Evolutionary conservation across 2,329 filamentous ascomycete genomes (phyloP).

Genomic region (Fusarium aywerte): DNA sequence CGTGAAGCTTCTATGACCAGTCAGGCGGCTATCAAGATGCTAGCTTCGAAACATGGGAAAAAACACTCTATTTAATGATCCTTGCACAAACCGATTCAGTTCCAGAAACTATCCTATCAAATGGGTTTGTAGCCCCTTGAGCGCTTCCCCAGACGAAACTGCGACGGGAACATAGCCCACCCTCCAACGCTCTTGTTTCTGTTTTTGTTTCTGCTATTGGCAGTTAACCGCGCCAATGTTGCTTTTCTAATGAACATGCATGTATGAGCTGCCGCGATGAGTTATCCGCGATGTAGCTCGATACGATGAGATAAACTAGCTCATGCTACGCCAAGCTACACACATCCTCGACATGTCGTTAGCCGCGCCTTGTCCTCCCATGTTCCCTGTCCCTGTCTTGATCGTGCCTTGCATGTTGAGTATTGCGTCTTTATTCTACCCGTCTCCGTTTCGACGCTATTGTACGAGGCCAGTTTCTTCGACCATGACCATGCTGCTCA

Average conservation of each 20-base stretch:
- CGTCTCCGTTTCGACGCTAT: slow-evolving; percentile 20
- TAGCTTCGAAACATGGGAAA: slow-evolving; percentile 35
- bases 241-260: background rate
- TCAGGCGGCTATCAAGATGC: slow-evolving; percentile 40
- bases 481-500: slow-evolving; percentile 31
- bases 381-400: background rate
- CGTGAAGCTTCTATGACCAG: slow-evolving; percentile 19
- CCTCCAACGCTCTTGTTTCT: slow-evolving; percentile 10
- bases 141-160: slow-evolving; percentile 36
- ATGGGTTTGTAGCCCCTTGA: slow-evolving; percentile 23
- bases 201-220: slow-evolving; percentile 8
- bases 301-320: slow-evolving; percentile 32
- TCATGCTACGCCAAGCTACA: slow-evolving; percentile 24
- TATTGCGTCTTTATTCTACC: slow-evolving; percentile 14
- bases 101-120: slow-evolving; percentile 6
- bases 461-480: slow-evolving; percentile 41
- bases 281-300: slow-evolving; percentile 35
- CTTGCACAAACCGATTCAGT: slow-evolving; percentile 16
- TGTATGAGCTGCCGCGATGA: slow-evolving; percentile 24
- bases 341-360: slow-evolving; percentile 17
- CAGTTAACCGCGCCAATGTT: slow-evolving; percentile 19
- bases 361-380: slow-evolving; percentile 35
- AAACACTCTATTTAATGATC: slow-evolving; percentile 6
- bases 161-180: slow-evolving; percentile 4
- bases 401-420: slow-evolving; percentile 28